These are phyloP conservation scores for Kodamaea neixiangensis DNA, from an alignment of 805 yeast genomes.

Conservation along the genomic window DNA sequence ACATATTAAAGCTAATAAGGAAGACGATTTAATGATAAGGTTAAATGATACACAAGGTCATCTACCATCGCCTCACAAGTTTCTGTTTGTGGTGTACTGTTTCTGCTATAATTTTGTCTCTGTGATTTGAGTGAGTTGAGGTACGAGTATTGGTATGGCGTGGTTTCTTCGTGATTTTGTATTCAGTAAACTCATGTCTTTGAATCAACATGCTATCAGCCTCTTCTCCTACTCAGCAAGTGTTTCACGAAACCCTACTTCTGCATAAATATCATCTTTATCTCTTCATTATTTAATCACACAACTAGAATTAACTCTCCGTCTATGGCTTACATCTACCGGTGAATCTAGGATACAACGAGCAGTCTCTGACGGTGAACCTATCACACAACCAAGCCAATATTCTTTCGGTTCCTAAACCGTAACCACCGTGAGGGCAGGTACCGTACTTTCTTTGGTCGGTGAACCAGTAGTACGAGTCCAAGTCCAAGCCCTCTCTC, in stretches of 20 bases:
- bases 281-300: background rate
- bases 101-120: too few species aligned
- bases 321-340: slow-evolving; percentile 93
- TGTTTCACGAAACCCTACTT: too few species aligned
- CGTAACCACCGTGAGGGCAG: slow-evolving; percentile 99
- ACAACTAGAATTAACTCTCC: background rate
- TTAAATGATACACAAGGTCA: too few species aligned
- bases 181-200: too few species aligned
- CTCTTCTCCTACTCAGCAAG: too few species aligned
- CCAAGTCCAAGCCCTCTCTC: slow-evolving; percentile 85
- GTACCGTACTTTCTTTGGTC: slow-evolving; percentile 97
- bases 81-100: too few species aligned
- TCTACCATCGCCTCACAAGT: too few species aligned
- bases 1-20: background rate
- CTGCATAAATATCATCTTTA: background rate
- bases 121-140: too few species aligned
- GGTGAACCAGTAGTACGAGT: slow-evolving; percentile 91
- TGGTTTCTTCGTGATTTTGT: too few species aligned
- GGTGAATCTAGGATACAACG: slow-evolving; percentile 94
- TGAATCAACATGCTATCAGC: too few species aligned
- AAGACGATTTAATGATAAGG: background rate
- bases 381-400: slow-evolving; percentile 98
- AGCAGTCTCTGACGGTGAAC: slow-evolving; percentile 97
- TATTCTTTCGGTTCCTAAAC: slow-evolving; percentile 96
- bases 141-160: too few species aligned